phyloP scores from a whole-genome alignment of 2,329 filamentous ascomycete genomes.

The Aspergillus melleus region DNA sequence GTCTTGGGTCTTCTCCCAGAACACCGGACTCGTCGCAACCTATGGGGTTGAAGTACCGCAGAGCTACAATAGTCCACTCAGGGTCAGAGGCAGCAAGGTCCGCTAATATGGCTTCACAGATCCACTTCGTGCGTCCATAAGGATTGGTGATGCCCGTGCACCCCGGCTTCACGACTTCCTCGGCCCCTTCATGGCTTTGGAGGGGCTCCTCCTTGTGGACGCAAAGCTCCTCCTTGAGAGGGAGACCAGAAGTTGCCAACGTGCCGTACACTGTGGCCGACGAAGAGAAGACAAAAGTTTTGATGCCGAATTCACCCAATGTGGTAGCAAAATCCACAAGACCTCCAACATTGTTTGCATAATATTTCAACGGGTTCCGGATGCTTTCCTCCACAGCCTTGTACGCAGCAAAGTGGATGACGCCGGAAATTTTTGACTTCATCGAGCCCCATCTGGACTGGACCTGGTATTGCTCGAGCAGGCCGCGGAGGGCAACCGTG shows the following conservation, averaged over 20 bases:
- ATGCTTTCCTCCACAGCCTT: constrained; percentile 68
- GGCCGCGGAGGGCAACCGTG: constrained; percentile 41
- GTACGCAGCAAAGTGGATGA: constrained; percentile 70
- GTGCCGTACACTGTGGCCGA: constrained; percentile 68
- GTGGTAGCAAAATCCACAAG: constrained; percentile 60
- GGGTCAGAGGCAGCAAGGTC: constrained; percentile 62
- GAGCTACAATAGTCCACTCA: constrained; percentile 62
- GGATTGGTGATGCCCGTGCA: constrained; percentile 62
- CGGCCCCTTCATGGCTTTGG: constrained; percentile 44
- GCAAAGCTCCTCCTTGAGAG: constrained; percentile 58
- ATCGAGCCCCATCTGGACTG: constrained; percentile 34
- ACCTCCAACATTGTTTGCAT: constrained; percentile 67
- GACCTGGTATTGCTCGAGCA: constrained; percentile 46
- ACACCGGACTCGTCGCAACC: constrained; percentile 65
- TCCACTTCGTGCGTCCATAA: constrained; percentile 67
- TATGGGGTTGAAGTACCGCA: constrained; percentile 69
- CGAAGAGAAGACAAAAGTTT: constrained; percentile 67
- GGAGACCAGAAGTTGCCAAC: constrained; percentile 51
- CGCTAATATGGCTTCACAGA: constrained; percentile 65
- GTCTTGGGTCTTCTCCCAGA: constrained; percentile 63
- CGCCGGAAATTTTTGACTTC: constrained; percentile 57
- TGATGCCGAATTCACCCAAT: constrained; percentile 61
- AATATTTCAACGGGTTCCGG: constrained; percentile 61
- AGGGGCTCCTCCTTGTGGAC: constrained; percentile 53
- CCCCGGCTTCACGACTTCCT: constrained; percentile 48